Base-by-base conservation (phyloP, 2,329 filamentous ascomycete genomes). In the Paecilomyces niveus region DNA sequence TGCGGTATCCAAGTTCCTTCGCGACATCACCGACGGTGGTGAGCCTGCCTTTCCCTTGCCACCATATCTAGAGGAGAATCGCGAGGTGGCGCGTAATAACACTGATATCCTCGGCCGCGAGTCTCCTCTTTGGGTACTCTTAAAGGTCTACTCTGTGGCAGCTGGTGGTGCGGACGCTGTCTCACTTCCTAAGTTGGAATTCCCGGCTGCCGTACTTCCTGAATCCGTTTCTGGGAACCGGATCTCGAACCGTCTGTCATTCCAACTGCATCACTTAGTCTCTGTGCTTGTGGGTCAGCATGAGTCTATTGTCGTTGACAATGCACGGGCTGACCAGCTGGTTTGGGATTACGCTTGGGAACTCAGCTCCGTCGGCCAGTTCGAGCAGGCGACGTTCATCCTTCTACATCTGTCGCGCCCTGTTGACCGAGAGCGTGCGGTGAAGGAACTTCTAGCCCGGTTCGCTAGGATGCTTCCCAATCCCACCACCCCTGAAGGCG, bases 101-200 rank as follows among this genome's bases (percentile, higher is more conserved):
- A 75, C 78, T 3, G 76, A 85, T 55, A 78, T 80, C 21, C 54
- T 69, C 11, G 80, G 83, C 26, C 74, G 66, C 49, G 86, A 94
- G 68, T 92, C 96, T 69, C 80, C 95, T 7, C 80, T 97, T 0
- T 96, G 93, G 88, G 89, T 91, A 11, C 81, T 99, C 0, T 76
- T 99, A 54, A 90, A 90, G 70, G 80, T 96, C 3, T 95, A 92
- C 67, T 84, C 90, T 1, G 78, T 74, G 60, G 67, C 69, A 57
- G 68, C 65, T 60, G 67, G 68, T 59, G 62, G 65, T 39, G 58
- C 60, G 24, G 58, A 68, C 18, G 68, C 71, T 26, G 58, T 64
- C 68, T 60, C 72, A 67, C 39, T 79, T 76, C 51, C 68, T n/a
- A 57, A 67, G 11, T 56, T 74, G 26, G 64, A 71, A 52, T 69